Conservation (phyloP, 23 red algal genomes). For the Chondrus crispus region DNA sequence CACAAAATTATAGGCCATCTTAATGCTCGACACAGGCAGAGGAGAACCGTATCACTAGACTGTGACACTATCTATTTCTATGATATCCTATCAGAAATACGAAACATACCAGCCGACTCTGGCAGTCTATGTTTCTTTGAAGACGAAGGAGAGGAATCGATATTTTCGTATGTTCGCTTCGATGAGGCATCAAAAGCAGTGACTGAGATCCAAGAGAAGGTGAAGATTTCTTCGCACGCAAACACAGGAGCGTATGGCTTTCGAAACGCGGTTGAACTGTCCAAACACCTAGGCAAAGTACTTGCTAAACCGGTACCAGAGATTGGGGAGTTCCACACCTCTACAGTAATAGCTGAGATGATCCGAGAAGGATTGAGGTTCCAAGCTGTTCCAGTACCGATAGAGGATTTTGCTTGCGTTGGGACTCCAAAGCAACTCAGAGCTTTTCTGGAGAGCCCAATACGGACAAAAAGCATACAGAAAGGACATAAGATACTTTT, state of each 20-base stretch:
- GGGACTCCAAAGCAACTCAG: conserved; percentile 30
- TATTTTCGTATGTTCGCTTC: conserved; percentile 40
- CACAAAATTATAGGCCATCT: conserved; percentile 2
- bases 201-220: conserved; percentile 32
- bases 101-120: not conserved
- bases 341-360: conserved; percentile 35
- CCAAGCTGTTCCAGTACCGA: not conserved
- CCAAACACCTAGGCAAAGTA: not conserved
- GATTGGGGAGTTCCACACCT: conserved; percentile 37
- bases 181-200: not conserved
- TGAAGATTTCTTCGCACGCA: conserved; percentile 25
- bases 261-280: not conserved
- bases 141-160: not conserved
- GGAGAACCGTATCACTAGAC: conserved; percentile 33
- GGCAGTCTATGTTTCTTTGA: conserved; percentile 35
- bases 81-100: conserved; percentile 29
- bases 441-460: conserved; percentile 23
- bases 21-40: not conserved
- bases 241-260: conserved; percentile 62
- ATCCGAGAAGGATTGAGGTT: conserved; percentile 17
- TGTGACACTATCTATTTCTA: conserved; percentile 58
- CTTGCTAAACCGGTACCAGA: not conserved
- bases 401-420: conserved; percentile 32
- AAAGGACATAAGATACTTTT: too few species aligned
- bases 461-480: too few species aligned